These are phyloP conservation scores for Stephanodiscus triporus DNA, from an alignment of 108 stramenopile genomes.

Conservation along the genomic window DNA sequence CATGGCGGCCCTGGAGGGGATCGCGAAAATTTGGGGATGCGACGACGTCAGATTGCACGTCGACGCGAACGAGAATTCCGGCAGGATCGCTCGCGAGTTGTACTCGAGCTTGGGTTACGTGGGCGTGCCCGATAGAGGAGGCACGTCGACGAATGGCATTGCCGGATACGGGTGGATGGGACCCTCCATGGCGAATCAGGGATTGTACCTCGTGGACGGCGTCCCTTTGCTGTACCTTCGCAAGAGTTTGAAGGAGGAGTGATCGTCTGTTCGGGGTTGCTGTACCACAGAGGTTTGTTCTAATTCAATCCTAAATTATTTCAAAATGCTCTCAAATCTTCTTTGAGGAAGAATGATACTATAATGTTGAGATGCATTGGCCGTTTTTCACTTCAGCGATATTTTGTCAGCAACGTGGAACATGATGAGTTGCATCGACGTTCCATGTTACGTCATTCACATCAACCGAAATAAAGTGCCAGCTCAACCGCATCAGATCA, in stretches of 20 bases:
- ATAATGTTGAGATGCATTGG: neutral
- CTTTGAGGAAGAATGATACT: neutral
- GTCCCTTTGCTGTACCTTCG: slow-evolving; percentile 54
- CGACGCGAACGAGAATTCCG: slow-evolving; percentile 62
- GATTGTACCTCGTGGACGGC: slow-evolving; percentile 63
- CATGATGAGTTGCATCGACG: neutral
- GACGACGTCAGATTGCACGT: slow-evolving; percentile 62
- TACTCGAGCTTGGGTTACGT: slow-evolving; percentile 63
- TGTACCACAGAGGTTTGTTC: neutral
- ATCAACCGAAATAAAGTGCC: neutral
- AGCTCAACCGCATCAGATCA: neutral
- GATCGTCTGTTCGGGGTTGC: neutral
- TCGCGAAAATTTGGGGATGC: slow-evolving; percentile 66
- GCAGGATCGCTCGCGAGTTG: slow-evolving; percentile 53
- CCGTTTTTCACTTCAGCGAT: slow-evolving; percentile 1
- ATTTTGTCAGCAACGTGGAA: slow-evolving; percentile 18
- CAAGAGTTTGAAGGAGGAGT: slow-evolving; percentile 23
- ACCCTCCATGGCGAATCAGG: slow-evolving; percentile 42
- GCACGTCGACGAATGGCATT: slow-evolving; percentile 5
- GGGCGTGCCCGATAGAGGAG: slow-evolving; percentile 40
- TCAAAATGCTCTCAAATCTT: neutral
- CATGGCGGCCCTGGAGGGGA: slow-evolving; percentile 68
- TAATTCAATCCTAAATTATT: neutral
- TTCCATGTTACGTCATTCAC: slow-evolving; percentile 32
- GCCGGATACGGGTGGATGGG: slow-evolving; percentile 54